Evolutionary conservation across 805 yeast species (phyloP), one percentile per base, ranked within the genome.

Genomic region (Saturnispora ahearnii): DNA sequence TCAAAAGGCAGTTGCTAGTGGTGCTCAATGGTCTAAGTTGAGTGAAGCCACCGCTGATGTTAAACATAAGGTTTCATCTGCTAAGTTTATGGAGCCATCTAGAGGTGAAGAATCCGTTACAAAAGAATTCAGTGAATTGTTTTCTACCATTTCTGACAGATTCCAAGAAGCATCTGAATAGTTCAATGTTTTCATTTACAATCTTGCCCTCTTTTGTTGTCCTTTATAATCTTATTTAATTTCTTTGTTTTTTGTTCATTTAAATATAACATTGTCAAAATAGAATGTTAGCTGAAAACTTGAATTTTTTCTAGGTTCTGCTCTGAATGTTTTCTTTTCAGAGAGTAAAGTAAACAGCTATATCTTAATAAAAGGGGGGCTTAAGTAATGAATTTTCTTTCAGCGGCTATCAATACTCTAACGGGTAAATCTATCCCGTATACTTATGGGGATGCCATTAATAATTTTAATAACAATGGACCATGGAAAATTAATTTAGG

Each of bases 101-200:
- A 80, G 81, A 60, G 99, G 99, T 63, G 81, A 87, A 72, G 77
- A 74, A 52, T 93, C 77, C 64, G 84, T 84, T 58, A 77, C 76
- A 59, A 78, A 72, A 58, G 89, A 87, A 68, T 91, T 88, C 70
- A 86, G 80, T 58, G 82, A 80, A 60, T 77, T 93, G 62, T 73
- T 85, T 62, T 68, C 80, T 49, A 78, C 73, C 60, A 87, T 93
- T 62, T 77, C 85, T 58, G 98, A 93, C 67, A 82, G 87, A 70
- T 93, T 93, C 72, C 91, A 96, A 55, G 97, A 91, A 69, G 95
- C 96, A 32, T 79, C 95, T 51, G 98, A 91, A 73, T 91, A 79
- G 65, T 13, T n/a, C 6, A 24, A 26, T 26, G 22, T 22, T 38
- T 11, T 10, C 15, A 31, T 37, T 18, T 18, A 28, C 47, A 13